Evolutionary conservation across 306 rosid genomes (phyloP), one percentile per base, ranked within the genome.

Genomic region (Cucumis melo): DNA sequence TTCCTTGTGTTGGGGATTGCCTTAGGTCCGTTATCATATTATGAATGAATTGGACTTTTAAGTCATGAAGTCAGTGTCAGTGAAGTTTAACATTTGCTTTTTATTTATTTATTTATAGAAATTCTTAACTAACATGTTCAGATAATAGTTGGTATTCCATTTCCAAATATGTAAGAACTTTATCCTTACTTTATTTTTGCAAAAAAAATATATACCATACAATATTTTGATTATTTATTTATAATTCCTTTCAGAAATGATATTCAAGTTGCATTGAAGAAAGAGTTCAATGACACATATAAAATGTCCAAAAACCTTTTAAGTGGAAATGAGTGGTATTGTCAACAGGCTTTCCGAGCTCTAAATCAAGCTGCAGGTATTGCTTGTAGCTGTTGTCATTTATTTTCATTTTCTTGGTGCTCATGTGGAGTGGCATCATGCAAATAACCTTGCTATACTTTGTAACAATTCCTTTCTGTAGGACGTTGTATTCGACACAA

Each of bases 291-390:
- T 79, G 98, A 93, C 78, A 85, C 88, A 13, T 83, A 88, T 81
- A 93, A 89, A 79, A 78, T 88, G 81, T 88, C 94, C 81, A 90
- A 90, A 77, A 84, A 82, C 65, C 93, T 93, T 61, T 56, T 91
- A 79, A 88, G 89, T 23, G 98, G 97, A 79, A 91, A 42, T 81
- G 96, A 91, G 79, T 91, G 98, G 97, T 93, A 93, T 81, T 90
- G 97, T 85, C 92, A 93, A 62, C 98, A 93, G 87, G 91, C 98
- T 68, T 93, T 93, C 82, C 90, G 98, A 81, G 98, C 94, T 84
- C 67, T 91, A 81, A 93, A 91, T 87, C 98, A 93, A 90, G 98
- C 98, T 60, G 96, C 98, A 80, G 98, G 97, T 91, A 86, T 66
- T 29, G 16, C 15, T 36, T 73, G 29, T 55, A 32, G 7, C 51